Percentiles rank a stretch among this genome's conserved stretches.
phyloP scores from a whole-genome alignment of 108 stramenopile species.

The Cylindrotheca closterium region DNA sequence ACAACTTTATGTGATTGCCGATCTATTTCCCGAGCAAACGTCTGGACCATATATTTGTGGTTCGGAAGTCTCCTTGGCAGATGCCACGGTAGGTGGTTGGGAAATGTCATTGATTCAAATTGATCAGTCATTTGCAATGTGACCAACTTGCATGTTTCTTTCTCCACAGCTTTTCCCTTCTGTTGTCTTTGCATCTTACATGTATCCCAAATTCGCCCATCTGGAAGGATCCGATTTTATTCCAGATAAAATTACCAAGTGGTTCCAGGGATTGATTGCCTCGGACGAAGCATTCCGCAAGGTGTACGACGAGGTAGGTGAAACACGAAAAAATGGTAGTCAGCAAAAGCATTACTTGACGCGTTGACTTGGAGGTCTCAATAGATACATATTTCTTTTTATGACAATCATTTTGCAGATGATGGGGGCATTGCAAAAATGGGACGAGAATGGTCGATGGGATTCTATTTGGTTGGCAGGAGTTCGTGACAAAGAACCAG shows the following conservation, averaged over 20 bases:
- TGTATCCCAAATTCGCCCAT: constrained; percentile 91
- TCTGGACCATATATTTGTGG: constrained; percentile 82
- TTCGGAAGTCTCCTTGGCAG: constrained; percentile 86
- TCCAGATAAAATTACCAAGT: constrained; percentile 58
- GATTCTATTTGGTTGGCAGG: constrained; percentile 81
- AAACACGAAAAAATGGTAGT: background rate
- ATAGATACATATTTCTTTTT: background rate
- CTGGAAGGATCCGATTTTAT: constrained; percentile 21
- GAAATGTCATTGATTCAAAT: too few relatives aligned
- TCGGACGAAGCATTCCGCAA: constrained; percentile 62
- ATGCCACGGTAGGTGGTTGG: constrained; percentile 77
- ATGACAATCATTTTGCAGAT: constrained; percentile 23
- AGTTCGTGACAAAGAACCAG: constrained; percentile 66
- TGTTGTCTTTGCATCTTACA: constrained; percentile 75
- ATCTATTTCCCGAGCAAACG: constrained; percentile 45
- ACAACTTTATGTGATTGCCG: constrained; percentile 75
- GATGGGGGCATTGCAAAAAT: constrained; percentile 30
- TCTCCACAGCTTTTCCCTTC: constrained; percentile 63
- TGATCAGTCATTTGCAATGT: too few relatives aligned
- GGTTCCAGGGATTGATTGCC: constrained; percentile 64
- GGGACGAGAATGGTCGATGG: constrained; percentile 80
- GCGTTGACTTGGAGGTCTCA: constrained; percentile 28
- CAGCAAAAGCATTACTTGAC: background rate
- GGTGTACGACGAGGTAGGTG: constrained; percentile 76
- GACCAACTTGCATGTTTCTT: too few relatives aligned